Conservation (phyloP, 768 basidiomycete species). For the Clathrus columnatus region DNA sequence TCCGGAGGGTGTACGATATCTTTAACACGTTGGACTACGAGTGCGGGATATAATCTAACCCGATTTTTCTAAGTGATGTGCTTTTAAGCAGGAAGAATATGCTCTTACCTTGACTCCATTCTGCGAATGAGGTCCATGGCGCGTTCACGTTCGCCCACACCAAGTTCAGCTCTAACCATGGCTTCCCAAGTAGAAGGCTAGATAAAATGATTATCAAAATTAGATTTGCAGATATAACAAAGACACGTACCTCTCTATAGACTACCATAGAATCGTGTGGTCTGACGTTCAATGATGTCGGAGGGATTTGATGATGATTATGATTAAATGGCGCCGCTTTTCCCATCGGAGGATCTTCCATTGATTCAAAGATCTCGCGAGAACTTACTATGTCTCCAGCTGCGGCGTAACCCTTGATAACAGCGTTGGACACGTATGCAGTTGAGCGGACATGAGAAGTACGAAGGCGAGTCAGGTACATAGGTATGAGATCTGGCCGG, state of each 20-base stretch:
- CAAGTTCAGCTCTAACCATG: conserved; percentile 90
- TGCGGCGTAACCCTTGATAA: conserved; percentile 68
- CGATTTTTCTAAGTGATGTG: neutral
- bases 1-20: neutral
- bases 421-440: conserved; percentile 86
- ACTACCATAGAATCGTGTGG: conserved; percentile 45
- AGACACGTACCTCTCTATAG: conserved; percentile 64
- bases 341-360: conserved; percentile 73
- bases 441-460: conserved; percentile 72
- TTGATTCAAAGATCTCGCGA: conserved; percentile 66
- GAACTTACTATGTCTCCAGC: conserved; percentile 63
- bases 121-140: conserved; percentile 65
- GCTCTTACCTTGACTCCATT: conserved; percentile 56
- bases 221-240: neutral
- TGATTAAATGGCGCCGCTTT: conserved; percentile 89
- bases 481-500: conserved; percentile 66
- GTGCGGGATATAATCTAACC: conserved; percentile 1
- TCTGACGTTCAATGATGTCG: conserved; percentile 21
- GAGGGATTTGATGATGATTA: conserved; percentile 51
- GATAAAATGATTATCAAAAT: conserved; percentile 10
- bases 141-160: conserved; percentile 59
- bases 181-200: conserved; percentile 91
- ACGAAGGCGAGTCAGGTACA: conserved; percentile 55
- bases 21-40: conserved; percentile 3
- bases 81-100: neutral